Percentiles rank a stretch among this genome's conserved stretches.
phyloP scores from a whole-genome alignment of 2,329 filamentous ascomycete species.

The Madurella fahalii region DNA sequence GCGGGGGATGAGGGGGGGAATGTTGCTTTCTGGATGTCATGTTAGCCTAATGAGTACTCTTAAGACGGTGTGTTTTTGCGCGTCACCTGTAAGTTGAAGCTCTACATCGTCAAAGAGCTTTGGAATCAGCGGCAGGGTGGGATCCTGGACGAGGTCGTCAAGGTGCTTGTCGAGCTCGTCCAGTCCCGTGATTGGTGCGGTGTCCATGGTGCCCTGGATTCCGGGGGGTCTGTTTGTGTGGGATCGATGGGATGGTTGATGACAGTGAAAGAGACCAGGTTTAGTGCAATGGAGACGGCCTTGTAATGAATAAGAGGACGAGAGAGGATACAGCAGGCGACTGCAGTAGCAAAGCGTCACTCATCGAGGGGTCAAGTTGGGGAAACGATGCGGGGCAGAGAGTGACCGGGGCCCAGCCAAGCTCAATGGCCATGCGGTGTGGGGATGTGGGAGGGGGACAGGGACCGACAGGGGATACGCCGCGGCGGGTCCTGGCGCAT shows the following conservation, averaged over 20 bases:
- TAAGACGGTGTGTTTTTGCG: not conserved
- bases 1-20: constrained; percentile 46
- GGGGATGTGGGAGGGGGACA: not conserved
- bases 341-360: too few relatives aligned
- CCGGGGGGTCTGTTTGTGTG: not conserved
- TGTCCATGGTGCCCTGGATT: constrained; percentile 30
- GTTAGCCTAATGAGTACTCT: not conserved
- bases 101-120: constrained; percentile 57
- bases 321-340: too few relatives aligned
- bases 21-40: constrained; percentile 44
- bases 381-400: not conserved
- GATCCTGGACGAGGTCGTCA: constrained; percentile 43
- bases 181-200: constrained; percentile 46
- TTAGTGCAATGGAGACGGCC: not conserved
- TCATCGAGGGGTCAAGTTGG: too few relatives aligned
- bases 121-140: constrained; percentile 39
- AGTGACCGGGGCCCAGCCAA: not conserved
- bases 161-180: constrained; percentile 54
- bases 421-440: not conserved
- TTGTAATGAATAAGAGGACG: too few relatives aligned
- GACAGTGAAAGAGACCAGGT: not conserved
- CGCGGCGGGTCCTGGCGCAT: too few relatives aligned
- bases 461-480: not conserved
- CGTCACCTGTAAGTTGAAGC: constrained; percentile 52
- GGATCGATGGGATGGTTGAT: not conserved